phyloP scores from a whole-genome alignment of 768 basidiomycete species.

The Scleroderma bovista region DNA sequence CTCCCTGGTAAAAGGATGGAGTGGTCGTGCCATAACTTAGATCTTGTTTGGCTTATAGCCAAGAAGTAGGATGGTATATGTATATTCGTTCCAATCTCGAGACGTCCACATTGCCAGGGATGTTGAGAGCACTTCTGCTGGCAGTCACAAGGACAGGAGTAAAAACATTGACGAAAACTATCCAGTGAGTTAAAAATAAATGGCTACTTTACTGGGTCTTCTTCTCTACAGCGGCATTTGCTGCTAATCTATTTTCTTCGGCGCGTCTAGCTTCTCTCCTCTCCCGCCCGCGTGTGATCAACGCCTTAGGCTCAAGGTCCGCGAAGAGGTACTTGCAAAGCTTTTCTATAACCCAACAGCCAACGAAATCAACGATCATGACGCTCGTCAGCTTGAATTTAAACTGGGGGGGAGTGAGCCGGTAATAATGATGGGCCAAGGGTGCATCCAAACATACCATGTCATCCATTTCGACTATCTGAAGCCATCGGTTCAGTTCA shows the following conservation, averaged over 20 bases:
- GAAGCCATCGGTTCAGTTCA: slow-evolving; percentile 93
- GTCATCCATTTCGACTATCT: slow-evolving; percentile 86
- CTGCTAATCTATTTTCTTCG: slow-evolving; percentile 32
- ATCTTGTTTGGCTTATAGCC: no score
- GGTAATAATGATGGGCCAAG: neutral
- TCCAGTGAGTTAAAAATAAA: neutral
- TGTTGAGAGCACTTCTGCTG: no score
- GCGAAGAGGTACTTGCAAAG: slow-evolving; percentile 85
- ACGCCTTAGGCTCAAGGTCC: slow-evolving; percentile 74
- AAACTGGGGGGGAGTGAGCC: slow-evolving; percentile 50
- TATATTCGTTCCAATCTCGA: no score
- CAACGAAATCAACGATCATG: slow-evolving; percentile 86
- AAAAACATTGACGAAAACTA: neutral
- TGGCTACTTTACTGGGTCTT: slow-evolving; percentile 28
- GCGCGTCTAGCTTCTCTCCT: slow-evolving; percentile 59
- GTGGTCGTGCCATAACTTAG: no score
- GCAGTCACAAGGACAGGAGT: no score
- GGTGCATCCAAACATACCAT: slow-evolving; percentile 48
- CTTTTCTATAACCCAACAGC: slow-evolving; percentile 81
- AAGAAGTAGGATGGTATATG: no score
- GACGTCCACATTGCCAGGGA: no score
- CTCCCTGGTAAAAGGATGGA: no score
- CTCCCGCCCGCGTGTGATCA: slow-evolving; percentile 82
- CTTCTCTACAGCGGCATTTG: slow-evolving; percentile 25
- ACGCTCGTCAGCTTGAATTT: slow-evolving; percentile 66